Evolutionary conservation across 371 early-diverging fungal genomes (phyloP).

Genomic region (Encephalitozoon romaleae): DNA sequence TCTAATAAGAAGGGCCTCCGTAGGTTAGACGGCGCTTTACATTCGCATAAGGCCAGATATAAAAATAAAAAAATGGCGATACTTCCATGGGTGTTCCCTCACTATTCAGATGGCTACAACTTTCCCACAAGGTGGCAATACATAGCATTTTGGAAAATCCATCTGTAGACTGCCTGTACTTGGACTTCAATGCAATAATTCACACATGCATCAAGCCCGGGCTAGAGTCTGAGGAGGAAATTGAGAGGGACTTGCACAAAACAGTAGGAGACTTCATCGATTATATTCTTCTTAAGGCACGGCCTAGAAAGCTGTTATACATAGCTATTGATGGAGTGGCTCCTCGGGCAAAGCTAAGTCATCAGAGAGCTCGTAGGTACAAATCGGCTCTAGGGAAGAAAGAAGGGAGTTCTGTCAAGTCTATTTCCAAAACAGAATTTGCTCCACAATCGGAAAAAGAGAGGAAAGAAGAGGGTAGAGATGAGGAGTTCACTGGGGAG

Average conservation of each 20-base stretch:
- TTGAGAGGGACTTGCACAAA: constrained; percentile 21
- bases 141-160: constrained; percentile 61
- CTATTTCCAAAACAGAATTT: background rate
- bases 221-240: constrained; percentile 15
- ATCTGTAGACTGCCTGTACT: constrained; percentile 83
- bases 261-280: constrained; percentile 79
- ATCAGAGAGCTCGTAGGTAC: constrained; percentile 93
- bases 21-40: background rate
- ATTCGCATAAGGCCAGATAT: background rate
- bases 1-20: background rate
- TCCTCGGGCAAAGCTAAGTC: constrained; percentile 97
- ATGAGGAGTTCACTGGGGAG: constrained; percentile 65
- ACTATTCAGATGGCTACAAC: constrained; percentile 72
- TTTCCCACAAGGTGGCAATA: constrained; percentile 65
- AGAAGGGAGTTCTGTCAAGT: background rate
- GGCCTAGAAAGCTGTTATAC: constrained; percentile 82
- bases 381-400: constrained; percentile 65
- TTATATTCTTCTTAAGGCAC: constrained; percentile 73
- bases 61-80: constrained; percentile 7
- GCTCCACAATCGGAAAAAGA: background rate
- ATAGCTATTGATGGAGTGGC: constrained; percentile 98
- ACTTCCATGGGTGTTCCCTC: constrained; percentile 63
- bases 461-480: constrained; percentile 14
- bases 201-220: constrained; percentile 87
- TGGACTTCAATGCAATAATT: constrained; percentile 98